phyloP scores from a whole-genome alignment of 768 basidiomycete genomes.

The Calvatia gigantea region DNA sequence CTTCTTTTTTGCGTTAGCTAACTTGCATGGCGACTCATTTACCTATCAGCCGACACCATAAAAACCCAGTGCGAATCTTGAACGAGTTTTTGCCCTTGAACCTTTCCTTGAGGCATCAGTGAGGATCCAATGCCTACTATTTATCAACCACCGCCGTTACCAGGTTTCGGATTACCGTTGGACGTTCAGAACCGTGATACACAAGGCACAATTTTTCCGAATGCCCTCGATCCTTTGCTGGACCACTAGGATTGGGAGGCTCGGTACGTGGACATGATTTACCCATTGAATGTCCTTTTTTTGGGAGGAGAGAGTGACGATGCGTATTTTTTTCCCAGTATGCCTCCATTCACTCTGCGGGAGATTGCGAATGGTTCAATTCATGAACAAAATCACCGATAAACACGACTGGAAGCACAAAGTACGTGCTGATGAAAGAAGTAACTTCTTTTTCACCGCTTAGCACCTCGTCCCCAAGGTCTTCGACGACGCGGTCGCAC shows the following conservation, averaged over 20 bases:
- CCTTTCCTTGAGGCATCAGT: no score
- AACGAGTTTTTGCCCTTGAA: no score
- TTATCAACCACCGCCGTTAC: constrained; percentile 12
- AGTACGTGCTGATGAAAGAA: constrained; percentile 11
- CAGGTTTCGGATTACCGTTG: constrained; percentile 26
- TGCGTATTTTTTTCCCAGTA: background rate
- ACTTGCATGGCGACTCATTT: no score
- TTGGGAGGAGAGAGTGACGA: background rate
- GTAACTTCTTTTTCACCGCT: no score
- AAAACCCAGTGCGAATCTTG: no score
- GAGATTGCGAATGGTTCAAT: constrained; percentile 30
- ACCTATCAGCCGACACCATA: no score
- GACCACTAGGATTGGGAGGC: background rate
- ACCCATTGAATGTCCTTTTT: background rate
- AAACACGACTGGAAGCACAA: constrained; percentile 31
- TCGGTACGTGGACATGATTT: constrained; percentile 8
- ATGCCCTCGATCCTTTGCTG: constrained; percentile 12
- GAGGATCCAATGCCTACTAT: background rate
- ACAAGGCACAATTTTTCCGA: constrained; percentile 13
- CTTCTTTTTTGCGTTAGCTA: no score
- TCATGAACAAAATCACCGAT: constrained; percentile 34
- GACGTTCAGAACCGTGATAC: constrained; percentile 21
- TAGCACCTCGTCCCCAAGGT: constrained; percentile 6
- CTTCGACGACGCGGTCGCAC: constrained; percentile 13
- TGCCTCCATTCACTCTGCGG: constrained; percentile 19